Conservation (phyloP, 805 yeast species). For the Pichia phayaonensis region DNA sequence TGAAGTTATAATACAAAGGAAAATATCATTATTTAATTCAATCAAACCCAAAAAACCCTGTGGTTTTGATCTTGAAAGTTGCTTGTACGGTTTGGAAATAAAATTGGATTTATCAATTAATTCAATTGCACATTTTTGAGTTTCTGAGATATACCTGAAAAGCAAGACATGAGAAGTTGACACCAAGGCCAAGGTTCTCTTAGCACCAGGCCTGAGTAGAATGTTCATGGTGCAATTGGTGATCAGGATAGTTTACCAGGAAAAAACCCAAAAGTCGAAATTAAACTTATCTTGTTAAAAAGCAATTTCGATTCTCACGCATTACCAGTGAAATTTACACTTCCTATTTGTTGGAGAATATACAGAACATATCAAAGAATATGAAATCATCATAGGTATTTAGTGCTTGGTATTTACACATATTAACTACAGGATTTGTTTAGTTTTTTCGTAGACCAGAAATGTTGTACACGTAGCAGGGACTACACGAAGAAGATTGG, state of each 20-base stretch:
- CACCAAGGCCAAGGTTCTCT: constrained; percentile 34
- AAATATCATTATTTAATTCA: constrained; percentile 57
- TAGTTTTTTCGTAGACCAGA: constrained; percentile 67
- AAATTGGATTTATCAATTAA: constrained; percentile 34
- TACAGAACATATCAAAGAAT: not conserved
- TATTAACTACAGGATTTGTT: constrained; percentile 13
- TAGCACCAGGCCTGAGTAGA: constrained; percentile 1
- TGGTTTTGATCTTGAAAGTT: constrained; percentile 37
- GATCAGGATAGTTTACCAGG: not conserved
- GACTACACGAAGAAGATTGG: constrained; percentile 73
- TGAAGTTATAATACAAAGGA: constrained; percentile 72
- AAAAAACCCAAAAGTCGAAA: not conserved
- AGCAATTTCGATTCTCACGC: not conserved
- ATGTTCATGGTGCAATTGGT: constrained; percentile 2
- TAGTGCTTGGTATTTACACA: not conserved
- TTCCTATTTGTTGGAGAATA: no score
- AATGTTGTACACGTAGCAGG: constrained; percentile 94
- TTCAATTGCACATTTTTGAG: constrained; percentile 41
- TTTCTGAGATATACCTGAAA: constrained; percentile 33
- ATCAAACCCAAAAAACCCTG: constrained; percentile 79
- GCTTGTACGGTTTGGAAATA: constrained; percentile 32
- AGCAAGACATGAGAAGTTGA: constrained; percentile 39
- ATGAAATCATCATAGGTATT: no score
- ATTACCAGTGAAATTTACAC: not conserved
- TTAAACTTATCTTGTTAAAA: not conserved